Evolutionary conservation across 2,329 filamentous ascomycete genomes (phyloP), one percentile per base, ranked within the genome.

Genomic region (Trichoderma sp.): DNA sequence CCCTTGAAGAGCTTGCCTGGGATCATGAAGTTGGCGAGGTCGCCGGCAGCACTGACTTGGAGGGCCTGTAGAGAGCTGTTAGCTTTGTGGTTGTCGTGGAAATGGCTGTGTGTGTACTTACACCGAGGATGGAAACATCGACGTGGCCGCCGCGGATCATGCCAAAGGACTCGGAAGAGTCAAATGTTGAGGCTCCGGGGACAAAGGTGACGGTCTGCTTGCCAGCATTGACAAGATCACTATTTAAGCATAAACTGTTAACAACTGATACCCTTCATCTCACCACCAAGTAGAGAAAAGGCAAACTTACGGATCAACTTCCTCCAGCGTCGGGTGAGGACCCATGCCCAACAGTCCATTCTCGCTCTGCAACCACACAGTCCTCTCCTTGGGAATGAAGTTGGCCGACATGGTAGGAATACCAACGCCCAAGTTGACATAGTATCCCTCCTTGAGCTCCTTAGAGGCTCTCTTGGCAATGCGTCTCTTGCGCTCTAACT

Each of bases 11-110:
- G 89, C 82, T 95, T 96, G 28, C 93, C 93, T 0, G 93, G 93
- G 74, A 97, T 92, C 91, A 96, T 96, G 85, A 93, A 97, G 82
- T 96, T 96, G 60, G 93, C 93, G 68, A 97, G 82, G 79, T 97
- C 93, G 30, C 93, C 93, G 3, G 88, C 85, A 0, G 92, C 92
- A 74, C 89, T 91, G 26, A 96, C 93, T 83, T 97, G 92, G 75
- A 95, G 89, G 2, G 93, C 91, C 80, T 76, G 21, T 14, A 21
- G 5, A 24, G 11, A 24, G 4, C 24, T 43, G 34, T 57, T 58
- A 34, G 66, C 32, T 56, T 77, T 76, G 63, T 65, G 65, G 2
- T 21, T 12, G 6, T 39, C n/a, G 9, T 11, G 4, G 2, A 26
- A 3, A n/a, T 5, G 18, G 11, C 7, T 6, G 4, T 24, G 18